Base-by-base conservation (phyloP, 306 rosid species). In the Prunus persica region DNA sequence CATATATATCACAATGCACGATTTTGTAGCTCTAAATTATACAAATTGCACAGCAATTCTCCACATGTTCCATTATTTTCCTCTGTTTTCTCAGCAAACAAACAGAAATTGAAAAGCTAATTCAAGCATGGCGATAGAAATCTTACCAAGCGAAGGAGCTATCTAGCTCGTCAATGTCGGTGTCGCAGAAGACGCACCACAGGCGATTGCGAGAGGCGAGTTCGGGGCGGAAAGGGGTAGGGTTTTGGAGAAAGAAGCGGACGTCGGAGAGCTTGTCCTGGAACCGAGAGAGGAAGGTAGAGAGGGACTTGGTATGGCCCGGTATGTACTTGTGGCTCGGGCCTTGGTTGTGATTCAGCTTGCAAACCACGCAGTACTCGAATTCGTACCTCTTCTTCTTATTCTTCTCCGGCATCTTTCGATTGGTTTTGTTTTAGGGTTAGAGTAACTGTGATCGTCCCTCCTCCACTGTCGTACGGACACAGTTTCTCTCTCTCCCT, bases 251-350 rank as follows among this genome's bases (percentile, higher is more conserved):
- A 78, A 88, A 90, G 82, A 80, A 78, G 68, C 87, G 84, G 60
- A 92, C 81, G 38, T 94, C 89, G 54, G 95, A 72, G 47, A 89
- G 81, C 79, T 92, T 95, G 69, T 82, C 13, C 19, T 81, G 88
- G 82, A 94, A 89, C 22, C 96, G 93, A 50, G 93, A 86, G 30
- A 94, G 86, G 85, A 94, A 90, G 75, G 78, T 13, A 10, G 96
- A 82, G 58, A 95, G 96, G 68, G 95, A 82, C 57, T 81, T 89
- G 77, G 84, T 88, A 87, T 95, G 98, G 84, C 77, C 80, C 11
- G 96, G 98, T 32, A 90, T 89, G 89, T 94, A 90, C 88, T 88
- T 94, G 82, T 94, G 98, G 72, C 90, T 90, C 73, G 80, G 84
- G 41, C 96, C 95, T 78, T 90, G 96, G 67, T 95, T 74, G 76